A percentile compares a stretch with the other conserved stretches of the same genome.
Conservation (phyloP, 2,329 filamentous ascomycete genomes). For the Pseudocercospora pini-densiflorae region DNA sequence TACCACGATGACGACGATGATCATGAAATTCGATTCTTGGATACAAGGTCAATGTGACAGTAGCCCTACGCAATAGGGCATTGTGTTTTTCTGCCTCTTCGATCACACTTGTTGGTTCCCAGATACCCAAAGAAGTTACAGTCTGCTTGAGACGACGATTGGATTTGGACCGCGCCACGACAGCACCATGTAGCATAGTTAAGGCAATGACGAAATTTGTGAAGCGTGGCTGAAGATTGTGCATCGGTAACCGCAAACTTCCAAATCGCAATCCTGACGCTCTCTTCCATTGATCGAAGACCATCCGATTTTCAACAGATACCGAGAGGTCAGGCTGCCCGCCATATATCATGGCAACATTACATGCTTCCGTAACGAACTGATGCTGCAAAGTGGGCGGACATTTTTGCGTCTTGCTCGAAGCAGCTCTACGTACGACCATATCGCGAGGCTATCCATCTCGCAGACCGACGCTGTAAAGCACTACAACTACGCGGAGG, state of each 20-base stretch:
- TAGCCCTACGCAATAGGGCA: conserved; percentile 1
- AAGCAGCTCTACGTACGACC: too few species aligned
- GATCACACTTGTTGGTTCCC: conserved; percentile 2
- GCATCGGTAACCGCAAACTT: not conserved
- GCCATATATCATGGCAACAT: too few species aligned
- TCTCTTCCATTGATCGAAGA: not conserved
- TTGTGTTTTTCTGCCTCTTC: not conserved
- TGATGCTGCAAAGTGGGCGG: too few species aligned
- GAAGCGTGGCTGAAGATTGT: not conserved
- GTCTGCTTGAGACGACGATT: not conserved
- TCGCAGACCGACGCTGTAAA: too few species aligned
- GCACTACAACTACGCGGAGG: too few species aligned
- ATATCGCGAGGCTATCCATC: too few species aligned
- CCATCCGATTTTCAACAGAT: not conserved
- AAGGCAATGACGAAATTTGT: conserved; percentile 4
- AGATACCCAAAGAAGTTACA: conserved; percentile 6
- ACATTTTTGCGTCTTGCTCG: too few species aligned
- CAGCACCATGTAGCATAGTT: not conserved
- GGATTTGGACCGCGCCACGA: conserved; percentile 4
- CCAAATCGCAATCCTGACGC: not conserved
- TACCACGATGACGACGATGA: not conserved
- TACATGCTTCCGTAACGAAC: too few species aligned
- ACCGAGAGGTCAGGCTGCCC: too few species aligned
- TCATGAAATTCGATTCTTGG: not conserved
- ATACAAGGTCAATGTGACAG: not conserved